Conservation (phyloP, 139 green algal genomes). For the Haematococcus lacustris region DNA sequence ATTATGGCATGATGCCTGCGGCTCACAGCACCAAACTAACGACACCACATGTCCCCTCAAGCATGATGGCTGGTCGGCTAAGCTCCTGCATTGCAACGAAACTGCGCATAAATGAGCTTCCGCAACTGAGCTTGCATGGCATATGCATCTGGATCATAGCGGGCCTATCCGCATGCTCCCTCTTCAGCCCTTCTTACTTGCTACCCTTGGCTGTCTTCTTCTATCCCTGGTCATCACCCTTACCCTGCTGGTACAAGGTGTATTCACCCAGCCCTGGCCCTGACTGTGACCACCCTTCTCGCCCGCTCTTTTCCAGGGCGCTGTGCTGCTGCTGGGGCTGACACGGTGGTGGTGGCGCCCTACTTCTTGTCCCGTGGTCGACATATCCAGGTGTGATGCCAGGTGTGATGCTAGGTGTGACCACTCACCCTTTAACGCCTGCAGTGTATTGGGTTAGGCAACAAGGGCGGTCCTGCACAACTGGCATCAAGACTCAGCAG, state of each 20-base stretch:
- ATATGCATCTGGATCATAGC: not conserved
- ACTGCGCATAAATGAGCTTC: too few species aligned
- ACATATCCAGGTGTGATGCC: constrained; percentile 63
- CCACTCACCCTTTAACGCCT: too few species aligned
- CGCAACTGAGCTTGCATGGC: too few species aligned
- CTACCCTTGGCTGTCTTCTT: not conserved
- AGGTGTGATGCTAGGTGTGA: too few species aligned
- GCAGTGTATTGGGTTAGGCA: not conserved
- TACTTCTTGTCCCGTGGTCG: constrained; percentile 81
- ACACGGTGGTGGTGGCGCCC: constrained; percentile 65
- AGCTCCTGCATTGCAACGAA: too few species aligned
- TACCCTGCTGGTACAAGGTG: too few species aligned
- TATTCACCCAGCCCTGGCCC: not conserved
- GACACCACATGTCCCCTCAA: not conserved
- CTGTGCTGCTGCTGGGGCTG: constrained; percentile 37
- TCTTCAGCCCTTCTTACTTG: not conserved
- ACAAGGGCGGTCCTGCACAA: not conserved
- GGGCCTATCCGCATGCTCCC: not conserved
- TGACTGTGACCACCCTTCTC: not conserved
- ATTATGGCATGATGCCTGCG: not conserved
- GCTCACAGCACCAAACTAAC: not conserved
- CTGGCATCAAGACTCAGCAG: not conserved
- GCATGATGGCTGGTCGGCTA: not conserved
- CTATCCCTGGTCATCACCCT: too few species aligned
- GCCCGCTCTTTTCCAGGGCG: constrained; percentile 14